Base-by-base conservation (phyloP, 2,329 filamentous ascomycete species). In the Aspergillus pseudoglaucus region DNA sequence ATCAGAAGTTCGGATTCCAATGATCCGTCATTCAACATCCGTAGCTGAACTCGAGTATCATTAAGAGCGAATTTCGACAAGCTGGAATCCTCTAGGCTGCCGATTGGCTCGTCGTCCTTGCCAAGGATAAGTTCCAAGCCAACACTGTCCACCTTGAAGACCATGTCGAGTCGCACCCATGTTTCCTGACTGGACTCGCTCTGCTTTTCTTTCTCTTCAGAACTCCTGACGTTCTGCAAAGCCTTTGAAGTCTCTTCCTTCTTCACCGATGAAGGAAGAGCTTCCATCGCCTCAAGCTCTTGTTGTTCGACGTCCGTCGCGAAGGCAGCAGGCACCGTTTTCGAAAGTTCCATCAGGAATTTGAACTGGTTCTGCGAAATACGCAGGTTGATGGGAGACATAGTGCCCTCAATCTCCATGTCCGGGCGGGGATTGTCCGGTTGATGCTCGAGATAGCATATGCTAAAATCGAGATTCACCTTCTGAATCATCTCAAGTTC, bases 401-500 rank as follows among this genome's bases (percentile, higher is more conserved):
- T 89, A 42, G 81, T 85, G 3, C 91, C 90, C 64, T 93, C 85
- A 17, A 98, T 84, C 69, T 97, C 91, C 44, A 90, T 84, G 61
- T 98, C 91, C 0, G 93, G 93, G 35, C 91, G 81, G 60, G 93
- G 84, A 46, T 80, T 75, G 12, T 86, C 87, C 27, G 80, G 68
- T 57, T 82, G 83, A 63, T 98, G 93, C 63, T 97, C 91, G 1
- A 90, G 82, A 67, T 96, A 91, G 2, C 87, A 94, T 54, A 98
- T 84, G 51, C 87, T 88, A 71, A 98, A 96, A 42, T 87, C 88
- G 20, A 99, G 75, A 64, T 98, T 93, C 10, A 98, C 90, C 58
- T 96, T 90, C 61, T 98, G 90, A 57, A 99, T 95, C 74, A 99
- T 86, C 64, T 98, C 89, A 6, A 98, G 75, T 64, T 95, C 90